phyloP scores from a whole-genome alignment of 768 basidiomycete genomes.

The Naganishia randhawae region DNA sequence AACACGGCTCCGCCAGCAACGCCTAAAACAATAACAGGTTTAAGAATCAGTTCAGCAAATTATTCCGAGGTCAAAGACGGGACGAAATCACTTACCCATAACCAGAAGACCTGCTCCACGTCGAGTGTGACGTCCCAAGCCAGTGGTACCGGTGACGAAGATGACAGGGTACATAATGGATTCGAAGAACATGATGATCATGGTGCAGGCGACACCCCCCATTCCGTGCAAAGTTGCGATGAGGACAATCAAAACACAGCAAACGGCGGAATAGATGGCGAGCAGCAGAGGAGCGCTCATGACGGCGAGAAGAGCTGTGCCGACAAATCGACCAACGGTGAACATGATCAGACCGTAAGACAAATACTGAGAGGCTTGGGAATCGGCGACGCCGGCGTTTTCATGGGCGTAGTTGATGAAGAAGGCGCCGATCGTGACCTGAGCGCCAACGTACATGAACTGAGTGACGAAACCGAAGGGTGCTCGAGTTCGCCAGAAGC shows the following conservation, averaged over 20 bases:
- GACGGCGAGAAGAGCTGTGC: conserved; percentile 57
- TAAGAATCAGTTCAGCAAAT: conserved; percentile 38
- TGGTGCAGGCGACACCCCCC: conserved; percentile 62
- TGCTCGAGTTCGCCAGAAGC: conserved; percentile 69
- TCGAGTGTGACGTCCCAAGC: conserved; percentile 30
- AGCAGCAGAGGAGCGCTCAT: conserved; percentile 66
- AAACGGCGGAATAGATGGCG: conserved; percentile 57
- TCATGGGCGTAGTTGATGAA: conserved; percentile 62
- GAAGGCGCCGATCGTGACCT: conserved; percentile 50
- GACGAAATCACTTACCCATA: conserved; percentile 48
- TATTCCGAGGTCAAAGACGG: not conserved
- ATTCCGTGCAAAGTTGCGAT: conserved; percentile 58
- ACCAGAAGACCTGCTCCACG: conserved; percentile 31
- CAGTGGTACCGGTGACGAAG: conserved; percentile 31
- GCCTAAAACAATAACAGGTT: conserved; percentile 41
- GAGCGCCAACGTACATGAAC: conserved; percentile 56
- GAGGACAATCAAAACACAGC: conserved; percentile 58
- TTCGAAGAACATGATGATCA: conserved; percentile 57
- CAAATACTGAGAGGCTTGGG: conserved; percentile 63
- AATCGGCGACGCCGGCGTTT: conserved; percentile 56
- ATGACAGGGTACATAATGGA: conserved; percentile 32
- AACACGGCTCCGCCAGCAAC: conserved; percentile 30
- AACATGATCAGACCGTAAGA: conserved; percentile 55
- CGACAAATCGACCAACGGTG: conserved; percentile 41
- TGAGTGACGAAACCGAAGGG: conserved; percentile 67